Conservation (phyloP, 345 rosid species). For the Salix arbutifolia region DNA sequence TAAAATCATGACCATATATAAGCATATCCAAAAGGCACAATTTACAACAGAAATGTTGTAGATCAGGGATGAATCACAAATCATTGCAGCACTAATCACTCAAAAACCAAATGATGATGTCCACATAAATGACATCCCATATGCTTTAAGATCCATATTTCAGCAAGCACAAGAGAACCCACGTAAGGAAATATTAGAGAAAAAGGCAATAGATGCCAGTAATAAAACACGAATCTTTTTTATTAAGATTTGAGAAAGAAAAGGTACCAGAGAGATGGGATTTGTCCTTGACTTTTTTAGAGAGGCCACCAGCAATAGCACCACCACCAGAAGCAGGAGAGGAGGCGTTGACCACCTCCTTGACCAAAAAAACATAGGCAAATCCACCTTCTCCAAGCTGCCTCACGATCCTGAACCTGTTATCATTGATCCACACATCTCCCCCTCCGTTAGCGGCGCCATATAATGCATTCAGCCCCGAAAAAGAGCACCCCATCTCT, state of each 20-base stretch:
- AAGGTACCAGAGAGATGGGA: conserved; percentile 77
- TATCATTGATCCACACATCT: conserved; percentile 98
- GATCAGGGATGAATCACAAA: background rate
- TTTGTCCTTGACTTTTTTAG: conserved; percentile 82
- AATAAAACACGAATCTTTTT: background rate
- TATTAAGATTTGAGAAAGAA: background rate
- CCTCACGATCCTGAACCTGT: conserved; percentile 76
- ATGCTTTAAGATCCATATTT: background rate
- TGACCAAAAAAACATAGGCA: conserved; percentile 78
- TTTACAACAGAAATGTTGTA: background rate
- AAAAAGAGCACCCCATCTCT: conserved; percentile 83
- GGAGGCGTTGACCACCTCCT: conserved; percentile 60
- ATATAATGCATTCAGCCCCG: conserved; percentile 90
- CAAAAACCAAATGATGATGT: background rate
- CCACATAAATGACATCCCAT: background rate
- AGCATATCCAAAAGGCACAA: background rate
- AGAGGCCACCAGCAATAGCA: conserved; percentile 43
- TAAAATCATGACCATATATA: too few species aligned
- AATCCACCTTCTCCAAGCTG: conserved; percentile 99
- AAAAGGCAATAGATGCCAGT: background rate
- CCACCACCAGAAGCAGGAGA: conserved; percentile 35
- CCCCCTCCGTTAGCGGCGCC: conserved; percentile 87
- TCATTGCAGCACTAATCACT: background rate
- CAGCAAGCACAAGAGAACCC: too few species aligned
- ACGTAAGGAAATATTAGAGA: too few species aligned